Base-by-base conservation (phyloP, 2,329 filamentous ascomycete genomes). In the Fusarium buxicola region DNA sequence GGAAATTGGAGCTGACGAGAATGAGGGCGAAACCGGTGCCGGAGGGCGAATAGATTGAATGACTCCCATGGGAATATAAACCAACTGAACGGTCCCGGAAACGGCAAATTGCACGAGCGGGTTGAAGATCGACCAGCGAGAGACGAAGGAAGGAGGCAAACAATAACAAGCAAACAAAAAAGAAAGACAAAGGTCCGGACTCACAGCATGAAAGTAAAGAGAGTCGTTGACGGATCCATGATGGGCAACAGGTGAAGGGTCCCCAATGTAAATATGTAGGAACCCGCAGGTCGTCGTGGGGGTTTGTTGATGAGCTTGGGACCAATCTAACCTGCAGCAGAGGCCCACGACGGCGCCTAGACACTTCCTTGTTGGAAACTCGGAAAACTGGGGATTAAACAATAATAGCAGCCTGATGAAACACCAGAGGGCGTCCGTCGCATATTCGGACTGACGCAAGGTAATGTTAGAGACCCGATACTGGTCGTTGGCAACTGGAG, bases 161-260 rank as follows among this genome's bases (percentile, higher is more conserved):
- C 34, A 52, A 49, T 21, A 40, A 52, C 31, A 54, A 50, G 46
- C 46, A 55, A 51, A 58, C 46, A 58, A 60, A 46, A 63, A 66
- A 58, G 68, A 58, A 66, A 52, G 60, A 62, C 66, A 61, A 67
- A 56, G 55, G 70, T 55, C 69, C 69, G 55, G 71, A 87, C 86
- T 85, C 80, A 89, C 87, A 89, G 76, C 77, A 87, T 82, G 74
- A 91, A 90, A 59, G 88, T 89, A 73, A 89, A 83, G 66, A 91
- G 85, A 57, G 88, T 88, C 18, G 87, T 89, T 36, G 81, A 81
- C 49, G 84, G 84, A 75, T 87, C 84, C 84, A 87, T 86, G 72
- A 41, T 44, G 61, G 63, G 56, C 49, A 49, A 50, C 38, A 40
- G 48, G 43, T 55, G 51, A 58, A 60, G 52, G 50, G 53, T 18